Evolutionary conservation across 306 rosid genomes (phyloP).

Genomic region (Cicer arietinum): DNA sequence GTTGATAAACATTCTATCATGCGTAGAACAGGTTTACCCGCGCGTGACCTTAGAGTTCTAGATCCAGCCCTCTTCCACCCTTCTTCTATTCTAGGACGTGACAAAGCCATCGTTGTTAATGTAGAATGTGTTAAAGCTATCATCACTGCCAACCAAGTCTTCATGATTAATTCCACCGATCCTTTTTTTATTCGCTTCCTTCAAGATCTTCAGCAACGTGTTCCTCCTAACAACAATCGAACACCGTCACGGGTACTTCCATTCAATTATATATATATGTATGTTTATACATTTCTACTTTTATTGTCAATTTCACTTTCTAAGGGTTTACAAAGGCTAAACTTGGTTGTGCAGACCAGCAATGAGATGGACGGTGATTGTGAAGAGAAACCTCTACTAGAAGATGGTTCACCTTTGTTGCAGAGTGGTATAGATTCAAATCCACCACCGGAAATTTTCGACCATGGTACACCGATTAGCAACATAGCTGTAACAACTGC

Average conservation of each 20-base stretch:
- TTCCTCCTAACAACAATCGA: slow-evolving; percentile 15
- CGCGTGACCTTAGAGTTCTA: slow-evolving; percentile 72
- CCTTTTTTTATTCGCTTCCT: slow-evolving; percentile 62
- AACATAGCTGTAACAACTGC: not conserved
- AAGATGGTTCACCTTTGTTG: not conserved
- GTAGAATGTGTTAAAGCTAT: slow-evolving; percentile 75
- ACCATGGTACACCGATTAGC: too few species aligned
- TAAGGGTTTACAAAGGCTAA: too few species aligned
- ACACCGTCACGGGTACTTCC: too few species aligned
- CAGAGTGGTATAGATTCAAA: too few species aligned
- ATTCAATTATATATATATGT: too few species aligned
- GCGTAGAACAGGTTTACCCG: too few species aligned
- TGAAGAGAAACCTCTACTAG: not conserved
- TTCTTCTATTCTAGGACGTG: slow-evolving; percentile 74
- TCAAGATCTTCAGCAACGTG: slow-evolving; percentile 63
- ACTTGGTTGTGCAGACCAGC: too few species aligned
- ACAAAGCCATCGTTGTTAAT: slow-evolving; percentile 72
- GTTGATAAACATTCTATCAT: too few species aligned
- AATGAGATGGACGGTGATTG: slow-evolving; percentile 10
- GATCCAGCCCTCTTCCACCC: slow-evolving; percentile 76
- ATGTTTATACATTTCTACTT: too few species aligned
- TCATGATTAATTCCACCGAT: slow-evolving; percentile 60
- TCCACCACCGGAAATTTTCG: too few species aligned
- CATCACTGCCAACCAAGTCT: slow-evolving; percentile 62
- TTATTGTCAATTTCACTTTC: too few species aligned